phyloP scores from a whole-genome alignment of 2,329 filamentous ascomycete genomes.

The Aspergillus proliferans region DNA sequence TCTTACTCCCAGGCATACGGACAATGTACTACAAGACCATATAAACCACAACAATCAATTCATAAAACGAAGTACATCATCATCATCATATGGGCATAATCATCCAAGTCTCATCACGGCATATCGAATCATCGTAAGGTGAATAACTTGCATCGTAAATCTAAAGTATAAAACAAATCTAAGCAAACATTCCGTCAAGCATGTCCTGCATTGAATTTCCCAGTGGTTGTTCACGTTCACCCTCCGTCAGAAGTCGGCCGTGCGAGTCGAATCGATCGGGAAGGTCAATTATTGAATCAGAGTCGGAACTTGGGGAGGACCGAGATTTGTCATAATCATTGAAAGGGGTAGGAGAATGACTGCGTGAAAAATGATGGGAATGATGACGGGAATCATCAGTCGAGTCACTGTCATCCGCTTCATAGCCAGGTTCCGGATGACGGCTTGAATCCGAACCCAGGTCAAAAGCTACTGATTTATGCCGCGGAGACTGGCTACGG shows the following conservation, averaged over 20 bases:
- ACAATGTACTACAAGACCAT: no score
- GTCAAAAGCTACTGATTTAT: slow-evolving; percentile 32
- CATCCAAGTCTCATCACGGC: no score
- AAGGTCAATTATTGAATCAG: slow-evolving; percentile 40
- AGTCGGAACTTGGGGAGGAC: slow-evolving; percentile 19
- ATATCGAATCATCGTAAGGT: neutral
- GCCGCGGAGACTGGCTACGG: slow-evolving; percentile 18
- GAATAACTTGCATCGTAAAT: neutral
- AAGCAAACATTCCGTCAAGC: slow-evolving; percentile 25
- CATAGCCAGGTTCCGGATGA: slow-evolving; percentile 30
- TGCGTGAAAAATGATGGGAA: slow-evolving; percentile 10
- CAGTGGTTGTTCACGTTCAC: slow-evolving; percentile 12
- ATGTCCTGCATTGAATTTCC: slow-evolving; percentile 29
- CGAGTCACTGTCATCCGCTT: slow-evolving; percentile 39
- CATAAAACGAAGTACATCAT: no score
- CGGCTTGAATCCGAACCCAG: slow-evolving; percentile 8
- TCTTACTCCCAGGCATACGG: no score
- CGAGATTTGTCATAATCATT: slow-evolving; percentile 1
- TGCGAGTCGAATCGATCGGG: slow-evolving; percentile 40
- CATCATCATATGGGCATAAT: no score
- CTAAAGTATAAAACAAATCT: neutral
- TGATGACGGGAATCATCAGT: slow-evolving; percentile 20
- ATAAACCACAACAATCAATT: no score
- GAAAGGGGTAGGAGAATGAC: slow-evolving; percentile 17
- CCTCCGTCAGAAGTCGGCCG: slow-evolving; percentile 31